Conservation (phyloP, 2,329 filamentous ascomycete genomes). For the Emergomyces orientalis region DNA sequence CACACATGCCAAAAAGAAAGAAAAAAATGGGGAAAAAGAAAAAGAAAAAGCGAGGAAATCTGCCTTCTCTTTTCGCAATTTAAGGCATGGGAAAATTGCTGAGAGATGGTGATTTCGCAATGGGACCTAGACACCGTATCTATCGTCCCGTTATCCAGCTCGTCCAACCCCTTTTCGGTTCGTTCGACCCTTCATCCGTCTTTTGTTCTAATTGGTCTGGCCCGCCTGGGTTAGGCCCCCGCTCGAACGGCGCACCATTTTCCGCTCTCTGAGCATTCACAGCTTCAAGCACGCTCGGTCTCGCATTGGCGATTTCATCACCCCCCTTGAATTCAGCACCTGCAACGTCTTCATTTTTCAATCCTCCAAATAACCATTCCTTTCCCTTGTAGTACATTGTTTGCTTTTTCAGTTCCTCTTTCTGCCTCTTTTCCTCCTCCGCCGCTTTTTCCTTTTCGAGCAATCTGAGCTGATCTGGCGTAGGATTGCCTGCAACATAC, state of each 20-base stretch:
- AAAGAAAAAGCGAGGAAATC: not conserved
- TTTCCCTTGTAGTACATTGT: slow-evolving; percentile 32
- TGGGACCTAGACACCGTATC: slow-evolving; percentile 2
- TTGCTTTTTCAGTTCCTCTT: slow-evolving; percentile 32
- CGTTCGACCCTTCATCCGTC: slow-evolving; percentile 8
- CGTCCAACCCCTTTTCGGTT: slow-evolving; percentile 32
- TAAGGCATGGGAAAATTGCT: not conserved
- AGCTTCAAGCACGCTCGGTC: slow-evolving; percentile 27
- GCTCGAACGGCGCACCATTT: slow-evolving; percentile 15
- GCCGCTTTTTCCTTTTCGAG: slow-evolving; percentile 38
- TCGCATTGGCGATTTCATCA: slow-evolving; percentile 14
- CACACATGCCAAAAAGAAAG: slow-evolving; percentile 2
- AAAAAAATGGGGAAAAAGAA: not conserved
- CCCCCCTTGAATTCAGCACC: slow-evolving; percentile 9
- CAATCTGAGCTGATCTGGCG: slow-evolving; percentile 35
- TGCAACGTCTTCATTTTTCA: slow-evolving; percentile 28
- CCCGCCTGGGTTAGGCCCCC: not conserved
- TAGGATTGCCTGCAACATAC: slow-evolving; percentile 33
- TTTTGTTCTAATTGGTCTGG: not conserved
- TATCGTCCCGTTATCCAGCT: slow-evolving; percentile 34
- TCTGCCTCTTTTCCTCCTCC: slow-evolving; percentile 33
- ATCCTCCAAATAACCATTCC: slow-evolving; percentile 30
- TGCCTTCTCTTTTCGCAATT: not conserved
- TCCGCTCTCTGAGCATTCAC: slow-evolving; percentile 28
- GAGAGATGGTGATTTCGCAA: not conserved